Base-by-base conservation (phyloP, 2,329 filamentous ascomycete species). In the Corinectria fuckeliana region DNA sequence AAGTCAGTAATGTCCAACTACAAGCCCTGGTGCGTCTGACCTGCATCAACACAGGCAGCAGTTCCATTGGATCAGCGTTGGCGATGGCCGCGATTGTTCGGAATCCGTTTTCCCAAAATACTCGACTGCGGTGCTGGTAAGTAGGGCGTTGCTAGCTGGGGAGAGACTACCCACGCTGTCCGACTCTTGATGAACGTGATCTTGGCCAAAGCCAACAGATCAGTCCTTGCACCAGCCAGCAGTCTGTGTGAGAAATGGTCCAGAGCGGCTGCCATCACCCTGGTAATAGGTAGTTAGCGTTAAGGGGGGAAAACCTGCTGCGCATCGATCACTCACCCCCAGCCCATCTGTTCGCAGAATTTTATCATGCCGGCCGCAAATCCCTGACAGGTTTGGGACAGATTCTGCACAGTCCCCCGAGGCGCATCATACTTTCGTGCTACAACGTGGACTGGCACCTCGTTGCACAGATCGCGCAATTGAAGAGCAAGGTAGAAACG, bases 341-440 rank as follows among this genome's bases (percentile, higher is more conserved):
- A 92, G 2, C 83, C 86, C 90, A 93, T 92, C 16, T 86, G 82
- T 65, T 91, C 83, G 70, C 90, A 93, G 69, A 93, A 93, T 65
- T 91, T 92, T 60, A 93, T 86, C 81, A 92, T 91, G 3, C 90
- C 90, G 2, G 89, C 88, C 3, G 90, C 91, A 69, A 93, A 93
- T 0, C 91, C 91, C 64, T 92, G 87, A 65, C 90, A 92, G 1
- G 88, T 90, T 67, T 92, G 89, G 2, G 89, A 85, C 2, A 93
- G 79, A 18, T 82, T 90, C 73, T 93, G 91, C 10, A 93, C 85
- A 5, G 84, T 82, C 2, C 90, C 91, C 18, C 91, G 84, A 8
- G 89, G 86, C 59, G 87, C 85, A 61, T 86, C 84, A 71, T 91
- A 93, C 70, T 91, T 91, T 14, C 81, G 80, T 23, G 90, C 88